Percentiles rank a stretch among this genome's conserved stretches.
phyloP scores from a whole-genome alignment of 2,329 filamentous ascomycete genomes.

The Monosporascus sp. region DNA sequence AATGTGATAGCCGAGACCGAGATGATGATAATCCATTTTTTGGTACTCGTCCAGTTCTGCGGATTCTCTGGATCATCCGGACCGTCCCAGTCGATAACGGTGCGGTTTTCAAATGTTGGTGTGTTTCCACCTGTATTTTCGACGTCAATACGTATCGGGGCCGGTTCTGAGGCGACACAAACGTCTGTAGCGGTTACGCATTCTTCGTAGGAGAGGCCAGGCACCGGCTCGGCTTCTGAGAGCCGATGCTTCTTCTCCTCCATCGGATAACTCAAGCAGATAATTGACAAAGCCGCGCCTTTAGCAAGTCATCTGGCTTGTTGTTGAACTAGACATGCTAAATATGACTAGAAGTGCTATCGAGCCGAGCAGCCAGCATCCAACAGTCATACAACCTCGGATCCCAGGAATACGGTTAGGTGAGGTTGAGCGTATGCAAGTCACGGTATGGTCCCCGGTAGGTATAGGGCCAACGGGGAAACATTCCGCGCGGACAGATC shows the following conservation, averaged over 20 bases:
- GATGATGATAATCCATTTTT: conserved; percentile 30
- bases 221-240: not conserved
- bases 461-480: too few relatives aligned
- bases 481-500: too few relatives aligned
- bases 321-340: not conserved
- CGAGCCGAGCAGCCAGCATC: not conserved
- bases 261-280: not conserved
- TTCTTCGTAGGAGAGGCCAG: not conserved
- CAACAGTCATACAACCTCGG: not conserved
- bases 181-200: too few relatives aligned
- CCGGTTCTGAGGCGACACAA: not conserved
- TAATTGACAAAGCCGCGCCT: not conserved
- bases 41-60: conserved; percentile 58
- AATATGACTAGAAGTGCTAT: not conserved
- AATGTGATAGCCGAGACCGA: conserved; percentile 30
- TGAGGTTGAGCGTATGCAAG: too few relatives aligned
- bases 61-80: conserved; percentile 59
- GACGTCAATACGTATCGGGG: not conserved
- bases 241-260: not conserved
- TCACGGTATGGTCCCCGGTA: too few relatives aligned
- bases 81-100: conserved; percentile 54
- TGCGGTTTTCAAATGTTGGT: not conserved
- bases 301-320: not conserved
- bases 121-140: not conserved
- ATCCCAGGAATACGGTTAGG: not conserved